Percentiles rank a stretch among this genome's conserved stretches.
Conservation (phyloP, 164 flowering plant species). For the Brasenia schreberi region DNA sequence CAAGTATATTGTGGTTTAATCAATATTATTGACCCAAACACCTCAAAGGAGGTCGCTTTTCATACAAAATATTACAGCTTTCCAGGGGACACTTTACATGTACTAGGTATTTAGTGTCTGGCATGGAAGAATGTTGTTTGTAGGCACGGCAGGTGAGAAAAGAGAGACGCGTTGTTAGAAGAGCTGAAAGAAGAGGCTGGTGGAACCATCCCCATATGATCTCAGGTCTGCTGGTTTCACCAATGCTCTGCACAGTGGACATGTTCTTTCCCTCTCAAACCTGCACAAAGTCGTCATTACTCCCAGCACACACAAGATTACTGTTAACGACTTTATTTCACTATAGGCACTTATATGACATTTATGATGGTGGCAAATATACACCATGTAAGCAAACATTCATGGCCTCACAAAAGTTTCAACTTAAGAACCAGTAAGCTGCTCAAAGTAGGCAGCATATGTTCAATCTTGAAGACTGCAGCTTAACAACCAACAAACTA, state of each 20-base stretch:
- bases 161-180: conserved; percentile 23
- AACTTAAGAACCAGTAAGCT: no score
- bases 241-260: conserved; percentile 91
- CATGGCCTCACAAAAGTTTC: no score
- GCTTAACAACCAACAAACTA: no score
- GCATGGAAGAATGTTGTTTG: not conserved
- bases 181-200: conserved; percentile 77
- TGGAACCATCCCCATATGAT: conserved; percentile 87
- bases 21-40: not conserved
- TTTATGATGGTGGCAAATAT: no score
- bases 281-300: conserved; percentile 22
- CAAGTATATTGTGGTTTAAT: no score
- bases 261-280: conserved; percentile 98
- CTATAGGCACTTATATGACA: no score
- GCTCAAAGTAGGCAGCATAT: no score
- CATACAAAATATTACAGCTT: not conserved
- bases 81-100: not conserved
- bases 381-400: no score
- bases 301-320: not conserved
- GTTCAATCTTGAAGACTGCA: no score
- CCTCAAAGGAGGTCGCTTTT: not conserved
- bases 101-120: not conserved
- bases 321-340: no score
- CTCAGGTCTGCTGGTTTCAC: conserved; percentile 83
- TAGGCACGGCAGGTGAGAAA: not conserved